Evolutionary conservation across 768 basidiomycete genomes (phyloP), one percentile per base, ranked within the genome.

Genomic region (Atractiella rhizophila): DNA sequence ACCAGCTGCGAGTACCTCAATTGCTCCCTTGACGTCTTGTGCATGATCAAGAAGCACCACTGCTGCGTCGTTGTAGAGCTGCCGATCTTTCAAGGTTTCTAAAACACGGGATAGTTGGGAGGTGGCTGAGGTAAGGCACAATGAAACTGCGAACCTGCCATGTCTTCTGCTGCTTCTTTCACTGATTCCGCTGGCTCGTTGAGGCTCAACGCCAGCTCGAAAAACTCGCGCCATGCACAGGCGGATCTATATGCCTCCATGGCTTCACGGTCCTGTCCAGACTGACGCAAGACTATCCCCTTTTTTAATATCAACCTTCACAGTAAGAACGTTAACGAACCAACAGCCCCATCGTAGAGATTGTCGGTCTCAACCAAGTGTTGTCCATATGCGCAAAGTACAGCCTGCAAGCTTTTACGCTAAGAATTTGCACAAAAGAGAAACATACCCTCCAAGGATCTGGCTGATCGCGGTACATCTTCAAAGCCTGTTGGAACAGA

Each of bases 201-300:
- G 35, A 68, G 64, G 21, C 63, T 63, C 18, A 68, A 51, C 3
- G 76, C 76, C 21, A 91, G 61, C 20, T 78, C 73, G 57, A 98
- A 94, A 0, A 91, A 63, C 48, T 86, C 82, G 52, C 76, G 73
- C 88, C 88, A 98, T 40, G 76, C 70, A 25, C 82, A 62, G 0
- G 77, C 76, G 42, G 73, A 75, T 57, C 94, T 86, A 51, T 85
- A 72, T 0, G 86, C 74, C 8, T 75, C 64, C 68, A 98, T 73
- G 1, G 86, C 81, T 45, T 81, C 83, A 4, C 64, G 54, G 1
- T 63, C 59, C 39, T 69, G 64, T 4, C 60, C 56, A 7, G 77
- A 80, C 48, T 80, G 68, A 0, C 68, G 57, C 59, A 85, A 91
- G 0, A 73, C 86, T 51, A 43, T 11, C 31, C 1, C 19, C n/a